Conservation (phyloP, 306 rosid genomes). For the Trichosanthes cucumerina region DNA sequence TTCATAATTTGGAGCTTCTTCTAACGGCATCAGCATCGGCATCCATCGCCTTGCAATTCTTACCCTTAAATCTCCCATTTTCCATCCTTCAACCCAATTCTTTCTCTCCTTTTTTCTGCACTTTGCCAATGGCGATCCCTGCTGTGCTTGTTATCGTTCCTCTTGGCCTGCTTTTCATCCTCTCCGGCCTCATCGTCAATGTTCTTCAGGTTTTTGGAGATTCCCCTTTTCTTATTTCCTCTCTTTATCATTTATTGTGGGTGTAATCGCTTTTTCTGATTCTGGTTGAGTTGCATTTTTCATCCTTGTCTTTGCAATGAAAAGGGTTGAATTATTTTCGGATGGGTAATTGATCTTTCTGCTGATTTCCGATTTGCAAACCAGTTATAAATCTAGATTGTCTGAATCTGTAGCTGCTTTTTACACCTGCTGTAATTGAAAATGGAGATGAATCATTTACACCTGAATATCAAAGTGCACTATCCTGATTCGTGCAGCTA, state of each 20-base stretch:
- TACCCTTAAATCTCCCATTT: not conserved
- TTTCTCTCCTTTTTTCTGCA: not conserved
- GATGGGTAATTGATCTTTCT: not conserved
- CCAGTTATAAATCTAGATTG: not conserved
- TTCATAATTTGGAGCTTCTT: constrained; percentile 4
- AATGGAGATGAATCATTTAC: not conserved
- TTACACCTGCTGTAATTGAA: not conserved
- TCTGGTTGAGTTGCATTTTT: not conserved
- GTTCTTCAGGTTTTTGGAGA: constrained; percentile 40
- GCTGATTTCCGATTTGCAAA: not conserved
- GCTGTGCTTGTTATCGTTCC: constrained; percentile 61
- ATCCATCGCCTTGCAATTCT: not conserved
- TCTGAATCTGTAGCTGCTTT: not conserved
- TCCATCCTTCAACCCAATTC: not conserved
- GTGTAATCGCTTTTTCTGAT: not conserved
- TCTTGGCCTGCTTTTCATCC: constrained; percentile 51
- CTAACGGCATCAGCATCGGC: no score
- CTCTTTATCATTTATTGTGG: not conserved
- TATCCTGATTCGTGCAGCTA: not conserved
- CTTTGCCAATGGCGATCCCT: constrained; percentile 48
- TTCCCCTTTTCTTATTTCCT: not conserved
- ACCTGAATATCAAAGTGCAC: not conserved
- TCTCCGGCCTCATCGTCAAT: constrained; percentile 72
- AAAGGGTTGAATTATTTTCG: not conserved
- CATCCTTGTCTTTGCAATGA: not conserved